Percentiles rank a stretch among this genome's conserved stretches.
These are phyloP conservation scores for Ganoderma multipileum DNA, from an alignment of 1,284 basidiomycete species.

Conservation along the genomic window DNA sequence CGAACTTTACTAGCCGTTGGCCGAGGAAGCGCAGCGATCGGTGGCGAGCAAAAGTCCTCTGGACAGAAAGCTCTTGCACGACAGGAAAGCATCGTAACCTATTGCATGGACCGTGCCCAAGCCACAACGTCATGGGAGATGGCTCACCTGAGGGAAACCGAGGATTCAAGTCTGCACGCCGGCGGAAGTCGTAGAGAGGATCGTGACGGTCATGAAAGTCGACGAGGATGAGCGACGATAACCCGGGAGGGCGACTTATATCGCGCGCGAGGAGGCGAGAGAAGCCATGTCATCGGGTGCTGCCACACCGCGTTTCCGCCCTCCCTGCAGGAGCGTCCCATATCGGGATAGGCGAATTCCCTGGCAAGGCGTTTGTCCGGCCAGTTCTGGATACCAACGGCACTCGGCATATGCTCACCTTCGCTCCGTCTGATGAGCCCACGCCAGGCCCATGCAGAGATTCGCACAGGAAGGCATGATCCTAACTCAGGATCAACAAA, in stretches of 20 bases:
- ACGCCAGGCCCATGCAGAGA: background rate
- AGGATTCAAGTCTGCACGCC: background rate
- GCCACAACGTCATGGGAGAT: background rate
- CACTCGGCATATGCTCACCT: conserved; percentile 6
- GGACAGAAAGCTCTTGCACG: background rate
- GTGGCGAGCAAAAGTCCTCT: background rate
- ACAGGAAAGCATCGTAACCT: background rate
- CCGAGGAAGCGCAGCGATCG: background rate
- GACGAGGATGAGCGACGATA: conserved; percentile 3
- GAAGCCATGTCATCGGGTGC: conserved; percentile 24
- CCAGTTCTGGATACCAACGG: conserved; percentile 5
- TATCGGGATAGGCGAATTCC: conserved; percentile 25
- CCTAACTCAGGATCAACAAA: background rate
- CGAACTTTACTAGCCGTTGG: background rate
- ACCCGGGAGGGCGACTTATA: conserved; percentile 17
- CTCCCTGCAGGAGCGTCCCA: conserved; percentile 26
- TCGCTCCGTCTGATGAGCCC: background rate
- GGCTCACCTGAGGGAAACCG: conserved; percentile 1
- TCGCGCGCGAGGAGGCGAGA: conserved; percentile 14
- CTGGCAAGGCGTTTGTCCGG: conserved; percentile 8
- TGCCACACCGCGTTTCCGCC: conserved; percentile 14
- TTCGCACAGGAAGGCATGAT: background rate
- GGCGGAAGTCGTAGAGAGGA: background rate
- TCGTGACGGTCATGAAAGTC: conserved; percentile 17
- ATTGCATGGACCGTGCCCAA: background rate